Base-by-base conservation (phyloP, 345 rosid species). In the Draba incana region DNA sequence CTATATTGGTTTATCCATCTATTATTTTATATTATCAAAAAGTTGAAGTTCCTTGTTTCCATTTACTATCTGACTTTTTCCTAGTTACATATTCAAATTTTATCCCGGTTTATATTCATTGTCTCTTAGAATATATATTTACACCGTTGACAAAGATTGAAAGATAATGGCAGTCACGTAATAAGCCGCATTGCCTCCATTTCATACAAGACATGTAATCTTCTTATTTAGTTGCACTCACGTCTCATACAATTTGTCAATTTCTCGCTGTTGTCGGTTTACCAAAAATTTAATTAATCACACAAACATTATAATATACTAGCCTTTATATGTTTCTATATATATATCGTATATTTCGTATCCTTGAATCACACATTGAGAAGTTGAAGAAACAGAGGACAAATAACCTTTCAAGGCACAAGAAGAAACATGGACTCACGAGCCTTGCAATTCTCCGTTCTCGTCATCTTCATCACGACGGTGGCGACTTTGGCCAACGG, bases 381-480 rank as follows among this genome's bases (percentile, higher is more conserved):
- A 62, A 49, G 28, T 62, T 64, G n/a, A 68, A 53, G 72, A 82
- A 60, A 82, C 76, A 84, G 81, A 81, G 69, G 28, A 37, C 72
- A 76, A 20, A 12, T 4, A 42, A 43, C 62, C 10, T 9, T n/a
- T 38, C 28, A 44, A 33, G 9, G 11, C 14, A 46, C 13, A 47
- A 35, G 15, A 49, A 44, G 28, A 48, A 60, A 45, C 48, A 75
- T 75, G 78, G 74, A 28, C 54, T 8, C 64, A 54, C 54, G 62
- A 62, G 39, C 60, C 48, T 16, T 75, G 4, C 6, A 69, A 39
- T 68, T 68, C 53, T 62, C 75, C 44, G 70, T 78, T 25, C 71
- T 85, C 52, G 57, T 69, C 79, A 27, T 75, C 51, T 61, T 70
- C 57, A 24, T 75, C 1, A 55, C 75, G 3, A 46, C 64, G 38